A percentile compares a stretch with the other conserved stretches of the same genome.
These are phyloP conservation scores for Mycena latifolia DNA, from an alignment of 768 basidiomycete genomes.

Conservation along the genomic window DNA sequence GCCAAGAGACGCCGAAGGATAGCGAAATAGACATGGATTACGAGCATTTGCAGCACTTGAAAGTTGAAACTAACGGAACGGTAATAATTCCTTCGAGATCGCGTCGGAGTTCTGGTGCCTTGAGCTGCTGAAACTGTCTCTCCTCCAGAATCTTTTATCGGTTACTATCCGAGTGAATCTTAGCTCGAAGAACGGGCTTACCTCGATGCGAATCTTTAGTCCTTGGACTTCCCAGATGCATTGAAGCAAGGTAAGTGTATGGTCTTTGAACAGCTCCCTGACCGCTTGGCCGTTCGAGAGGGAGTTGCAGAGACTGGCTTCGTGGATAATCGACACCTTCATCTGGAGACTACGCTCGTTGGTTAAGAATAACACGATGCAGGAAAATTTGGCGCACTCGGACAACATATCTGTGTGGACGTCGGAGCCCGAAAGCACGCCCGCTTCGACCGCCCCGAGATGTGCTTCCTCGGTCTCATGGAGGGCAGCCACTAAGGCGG, in stretches of 20 bases:
- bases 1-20: too few relatives aligned
- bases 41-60: not conserved
- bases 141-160: constrained; percentile 14
- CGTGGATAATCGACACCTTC: constrained; percentile 17
- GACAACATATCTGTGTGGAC: constrained; percentile 13
- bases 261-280: constrained; percentile 5
- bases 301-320: constrained; percentile 11
- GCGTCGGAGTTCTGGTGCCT: not conserved
- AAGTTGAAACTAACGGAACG: too few relatives aligned
- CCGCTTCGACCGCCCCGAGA: constrained; percentile 11
- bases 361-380: not conserved
- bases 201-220: too few relatives aligned
- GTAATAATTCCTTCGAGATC: not conserved
- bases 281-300: constrained; percentile 5
- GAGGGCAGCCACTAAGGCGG: not conserved
- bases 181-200: not conserved
- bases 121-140: not conserved
- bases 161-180: not conserved
- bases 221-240: too few relatives aligned
- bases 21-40: not conserved
- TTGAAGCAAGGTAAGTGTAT: constrained; percentile 7
- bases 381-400: not conserved
- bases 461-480: constrained; percentile 18
- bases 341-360: constrained; percentile 8
- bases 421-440: constrained; percentile 8